A percentile compares a stretch with the other conserved stretches of the same genome.
Evolutionary conservation across 164 flowering plant genomes (phyloP).

Genomic region (Taxillus chinensis): DNA sequence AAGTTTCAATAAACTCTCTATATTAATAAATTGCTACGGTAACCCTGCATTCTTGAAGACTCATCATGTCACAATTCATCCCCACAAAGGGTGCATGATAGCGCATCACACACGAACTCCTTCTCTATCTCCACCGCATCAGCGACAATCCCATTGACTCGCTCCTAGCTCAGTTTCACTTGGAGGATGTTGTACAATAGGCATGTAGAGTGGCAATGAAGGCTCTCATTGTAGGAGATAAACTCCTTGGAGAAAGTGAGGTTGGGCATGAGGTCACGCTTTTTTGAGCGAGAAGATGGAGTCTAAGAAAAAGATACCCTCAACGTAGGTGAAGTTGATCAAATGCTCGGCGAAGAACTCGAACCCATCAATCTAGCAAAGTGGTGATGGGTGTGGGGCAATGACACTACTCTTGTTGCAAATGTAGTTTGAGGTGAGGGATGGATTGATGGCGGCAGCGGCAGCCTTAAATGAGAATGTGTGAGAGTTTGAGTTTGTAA

Average conservation of each 20-base stretch:
- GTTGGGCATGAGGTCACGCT: conserved; percentile 81
- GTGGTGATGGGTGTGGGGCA: no score
- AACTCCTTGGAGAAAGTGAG: conserved; percentile 81
- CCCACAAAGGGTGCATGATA: conserved; percentile 80
- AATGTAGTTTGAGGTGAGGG: no score
- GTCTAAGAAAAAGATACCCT: conserved; percentile 93
- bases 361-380: conserved; percentile 71
- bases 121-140: conserved; percentile 85
- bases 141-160: conserved; percentile 42
- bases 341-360: conserved; percentile 70
- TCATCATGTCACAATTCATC: conserved; percentile 78
- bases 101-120: conserved; percentile 82
- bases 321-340: conserved; percentile 80
- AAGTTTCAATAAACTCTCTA: no score
- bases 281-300: conserved; percentile 87
- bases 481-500: no score
- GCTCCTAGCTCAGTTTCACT: conserved; percentile 45
- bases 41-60: no score
- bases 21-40: no score
- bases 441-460: no score
- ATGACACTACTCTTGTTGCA: no score
- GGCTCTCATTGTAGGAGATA: conserved; percentile 76
- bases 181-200: conserved; percentile 42
- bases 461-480: no score
- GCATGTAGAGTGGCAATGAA: conserved; percentile 89